Conservation (phyloP, 2,329 filamentous ascomycete species). For the Pestalotiopsis sp. region DNA sequence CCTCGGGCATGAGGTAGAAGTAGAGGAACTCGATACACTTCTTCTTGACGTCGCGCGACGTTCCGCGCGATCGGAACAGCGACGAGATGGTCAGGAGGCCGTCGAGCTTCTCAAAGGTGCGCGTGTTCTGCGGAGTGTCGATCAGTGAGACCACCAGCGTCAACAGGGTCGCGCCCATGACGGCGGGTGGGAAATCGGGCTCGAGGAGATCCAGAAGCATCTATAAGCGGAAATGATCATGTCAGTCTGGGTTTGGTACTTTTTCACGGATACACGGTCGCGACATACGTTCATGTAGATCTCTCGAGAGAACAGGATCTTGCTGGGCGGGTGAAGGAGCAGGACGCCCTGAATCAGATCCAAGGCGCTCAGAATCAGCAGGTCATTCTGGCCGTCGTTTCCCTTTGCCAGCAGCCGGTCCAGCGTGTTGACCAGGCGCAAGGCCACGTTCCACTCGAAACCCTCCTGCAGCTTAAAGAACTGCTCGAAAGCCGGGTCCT, state of each 20-base stretch:
- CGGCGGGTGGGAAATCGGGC: conserved; percentile 85
- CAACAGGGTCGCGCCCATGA: conserved; percentile 87
- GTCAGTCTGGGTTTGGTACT: not conserved
- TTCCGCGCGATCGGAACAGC: conserved; percentile 87
- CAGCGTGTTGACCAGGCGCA: conserved; percentile 81
- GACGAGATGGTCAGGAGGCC: conserved; percentile 90
- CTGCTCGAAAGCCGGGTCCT: conserved; percentile 88
- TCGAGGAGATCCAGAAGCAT: conserved; percentile 93
- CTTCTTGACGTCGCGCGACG: conserved; percentile 86
- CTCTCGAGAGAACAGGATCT: conserved; percentile 83
- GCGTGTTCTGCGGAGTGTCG: conserved; percentile 83
- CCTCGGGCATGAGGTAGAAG: conserved; percentile 97
- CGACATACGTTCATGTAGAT: conserved; percentile 85
- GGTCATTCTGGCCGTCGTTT: conserved; percentile 80
- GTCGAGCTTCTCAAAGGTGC: conserved; percentile 89
- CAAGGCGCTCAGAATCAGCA: conserved; percentile 84
- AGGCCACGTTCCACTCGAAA: conserved; percentile 96
- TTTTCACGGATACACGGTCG: not conserved
- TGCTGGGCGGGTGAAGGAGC: conserved; percentile 87
- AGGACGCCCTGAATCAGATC: conserved; percentile 88
- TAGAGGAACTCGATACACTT: conserved; percentile 97
- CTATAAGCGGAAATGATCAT: conserved; percentile 37
- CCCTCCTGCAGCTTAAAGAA: conserved; percentile 97
- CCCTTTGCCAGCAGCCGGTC: conserved; percentile 84
- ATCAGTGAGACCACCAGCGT: conserved; percentile 89